A percentile compares a stretch with the other conserved stretches of the same genome.
phyloP scores from a whole-genome alignment of 2,329 filamentous ascomycete species.

The Penicillium sp. region DNA sequence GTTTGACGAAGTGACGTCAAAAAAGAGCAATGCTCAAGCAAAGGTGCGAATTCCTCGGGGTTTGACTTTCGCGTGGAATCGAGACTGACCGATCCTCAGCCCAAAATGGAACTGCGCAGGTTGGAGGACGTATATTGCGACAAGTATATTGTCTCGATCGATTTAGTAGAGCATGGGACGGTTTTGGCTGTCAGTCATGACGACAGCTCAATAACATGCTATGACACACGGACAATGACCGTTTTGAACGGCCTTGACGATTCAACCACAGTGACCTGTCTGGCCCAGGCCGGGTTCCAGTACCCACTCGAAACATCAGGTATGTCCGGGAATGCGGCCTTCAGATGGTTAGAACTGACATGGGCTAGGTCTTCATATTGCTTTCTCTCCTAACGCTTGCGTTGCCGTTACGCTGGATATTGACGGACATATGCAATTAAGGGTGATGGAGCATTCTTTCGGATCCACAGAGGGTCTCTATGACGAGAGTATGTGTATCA shows the following conservation, averaged over 20 bases:
- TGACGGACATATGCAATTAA: constrained; percentile 42
- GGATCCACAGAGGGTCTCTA: constrained; percentile 37
- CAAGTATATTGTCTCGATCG: constrained; percentile 69
- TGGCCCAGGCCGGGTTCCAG: constrained; percentile 75
- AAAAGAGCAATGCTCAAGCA: constrained; percentile 56
- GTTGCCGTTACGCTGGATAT: constrained; percentile 40
- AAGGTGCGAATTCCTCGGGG: constrained; percentile 29
- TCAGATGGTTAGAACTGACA: constrained; percentile 11
- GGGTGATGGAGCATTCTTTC: constrained; percentile 43
- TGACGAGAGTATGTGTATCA: constrained; percentile 37
- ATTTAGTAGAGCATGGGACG: constrained; percentile 68
- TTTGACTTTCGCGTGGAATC: constrained; percentile 8
- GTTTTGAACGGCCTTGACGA: constrained; percentile 66
- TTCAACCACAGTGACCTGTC: constrained; percentile 63
- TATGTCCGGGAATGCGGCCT: constrained; percentile 38
- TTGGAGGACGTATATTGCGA: constrained; percentile 67
- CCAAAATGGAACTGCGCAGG: constrained; percentile 58
- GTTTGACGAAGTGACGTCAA: constrained; percentile 72
- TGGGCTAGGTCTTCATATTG: constrained; percentile 36
- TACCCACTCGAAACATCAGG: constrained; percentile 67
- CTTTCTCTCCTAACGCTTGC: constrained; percentile 48
- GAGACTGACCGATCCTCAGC: constrained; percentile 33
- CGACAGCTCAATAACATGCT: constrained; percentile 78
- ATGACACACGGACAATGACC: constrained; percentile 72
- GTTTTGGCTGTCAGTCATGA: constrained; percentile 71